Conservation (phyloP, 108 stramenopile species). For the Chaetoceros tenuissimus region DNA sequence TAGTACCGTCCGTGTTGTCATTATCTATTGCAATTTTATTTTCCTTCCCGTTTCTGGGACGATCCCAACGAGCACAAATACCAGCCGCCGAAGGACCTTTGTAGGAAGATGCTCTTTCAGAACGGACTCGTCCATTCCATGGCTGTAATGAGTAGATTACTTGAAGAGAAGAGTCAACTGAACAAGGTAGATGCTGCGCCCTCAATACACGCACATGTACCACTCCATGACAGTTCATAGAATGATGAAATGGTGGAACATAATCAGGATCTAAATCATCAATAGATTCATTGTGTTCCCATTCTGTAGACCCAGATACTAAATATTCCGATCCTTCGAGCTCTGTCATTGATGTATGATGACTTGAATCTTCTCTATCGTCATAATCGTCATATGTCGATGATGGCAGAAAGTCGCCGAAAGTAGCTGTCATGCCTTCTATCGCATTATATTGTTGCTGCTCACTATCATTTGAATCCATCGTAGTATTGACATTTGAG, state of each 20-base stretch:
- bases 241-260: slow-evolving; percentile 25
- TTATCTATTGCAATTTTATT: not conserved
- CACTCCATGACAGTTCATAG: slow-evolving; percentile 60
- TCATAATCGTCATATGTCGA: not conserved
- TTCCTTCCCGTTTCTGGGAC: not conserved
- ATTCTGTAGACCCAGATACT: not conserved
- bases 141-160: slow-evolving; percentile 54
- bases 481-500: too few relatives aligned
- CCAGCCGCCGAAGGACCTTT: slow-evolving; percentile 33
- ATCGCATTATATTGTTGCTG: not conserved
- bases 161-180: slow-evolving; percentile 41
- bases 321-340: not conserved
- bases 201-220: slow-evolving; percentile 64
- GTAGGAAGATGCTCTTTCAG: slow-evolving; percentile 20
- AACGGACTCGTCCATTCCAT: slow-evolving; percentile 70
- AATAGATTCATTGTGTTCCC: not conserved
- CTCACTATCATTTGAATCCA: too few relatives aligned
- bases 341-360: not conserved
- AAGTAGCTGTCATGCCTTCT: not conserved
- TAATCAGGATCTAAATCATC: not conserved
- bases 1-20: slow-evolving; percentile 17
- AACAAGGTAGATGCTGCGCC: slow-evolving; percentile 66
- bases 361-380: not conserved
- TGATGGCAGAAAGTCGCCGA: slow-evolving; percentile 5
- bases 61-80: slow-evolving; percentile 62